These are phyloP conservation scores for Oxyria digyna DNA, from an alignment of 148 eudicot genomes.

Conservation along the genomic window DNA sequence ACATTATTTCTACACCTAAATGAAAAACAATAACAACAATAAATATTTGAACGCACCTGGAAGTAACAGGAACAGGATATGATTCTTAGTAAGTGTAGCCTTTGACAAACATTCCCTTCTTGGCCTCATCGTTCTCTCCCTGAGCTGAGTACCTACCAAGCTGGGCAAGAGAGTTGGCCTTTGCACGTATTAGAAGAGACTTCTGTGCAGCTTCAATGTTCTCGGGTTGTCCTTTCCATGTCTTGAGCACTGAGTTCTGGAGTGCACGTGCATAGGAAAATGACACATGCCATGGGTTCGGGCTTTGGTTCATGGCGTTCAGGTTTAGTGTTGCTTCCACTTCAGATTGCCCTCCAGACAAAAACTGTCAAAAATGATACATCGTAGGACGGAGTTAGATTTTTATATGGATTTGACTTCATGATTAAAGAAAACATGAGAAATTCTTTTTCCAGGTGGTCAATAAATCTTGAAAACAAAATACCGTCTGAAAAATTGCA, in stretches of 20 bases:
- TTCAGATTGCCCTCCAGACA: conserved; percentile 97
- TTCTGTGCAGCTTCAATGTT: conserved; percentile 71
- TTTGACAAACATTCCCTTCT: conserved; percentile 91
- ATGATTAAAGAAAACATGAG: background rate
- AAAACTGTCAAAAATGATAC: conserved; percentile 35
- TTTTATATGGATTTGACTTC: background rate
- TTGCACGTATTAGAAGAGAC: conserved; percentile 70
- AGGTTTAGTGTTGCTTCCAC: conserved; percentile 79
- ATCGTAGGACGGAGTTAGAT: background rate
- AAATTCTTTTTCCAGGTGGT: background rate
- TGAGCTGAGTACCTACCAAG: conserved; percentile 79
- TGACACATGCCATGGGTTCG: conserved; percentile 97
- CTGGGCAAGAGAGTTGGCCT: conserved; percentile 90
- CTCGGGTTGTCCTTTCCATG: conserved; percentile 89
- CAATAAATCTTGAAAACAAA: background rate
- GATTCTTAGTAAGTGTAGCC: conserved; percentile 70
- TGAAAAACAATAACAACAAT: background rate
- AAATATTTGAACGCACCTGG: background rate
- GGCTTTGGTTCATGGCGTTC: conserved; percentile 92
- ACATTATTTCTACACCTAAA: background rate
- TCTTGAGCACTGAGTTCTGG: conserved; percentile 79
- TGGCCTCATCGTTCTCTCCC: conserved; percentile 76
- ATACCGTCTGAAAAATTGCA: background rate
- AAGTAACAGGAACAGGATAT: background rate
- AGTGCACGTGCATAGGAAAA: conserved; percentile 97